Percentiles rank a stretch among this genome's conserved stretches.
phyloP scores from a whole-genome alignment of 2,329 filamentous ascomycete genomes.

The Pezicula radicicola region DNA sequence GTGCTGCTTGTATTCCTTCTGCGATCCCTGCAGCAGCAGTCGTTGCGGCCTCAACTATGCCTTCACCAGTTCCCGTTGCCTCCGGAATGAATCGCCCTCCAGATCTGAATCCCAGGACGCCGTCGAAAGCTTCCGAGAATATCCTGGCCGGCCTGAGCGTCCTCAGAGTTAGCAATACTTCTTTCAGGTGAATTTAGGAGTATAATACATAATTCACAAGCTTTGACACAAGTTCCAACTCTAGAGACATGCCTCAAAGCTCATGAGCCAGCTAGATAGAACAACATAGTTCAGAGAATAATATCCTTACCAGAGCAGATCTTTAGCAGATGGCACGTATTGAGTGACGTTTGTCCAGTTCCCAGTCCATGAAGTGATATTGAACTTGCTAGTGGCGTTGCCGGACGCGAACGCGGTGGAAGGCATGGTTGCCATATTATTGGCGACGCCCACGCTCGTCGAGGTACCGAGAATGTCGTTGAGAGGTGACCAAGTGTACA shows the following conservation, averaged over 20 bases:
- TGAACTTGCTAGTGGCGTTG: conserved; percentile 28
- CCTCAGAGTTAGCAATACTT: too few relatives aligned
- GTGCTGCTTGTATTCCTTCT: conserved; percentile 18
- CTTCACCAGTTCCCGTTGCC: conserved; percentile 46
- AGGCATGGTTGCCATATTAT: conserved; percentile 14
- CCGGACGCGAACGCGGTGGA: conserved; percentile 16
- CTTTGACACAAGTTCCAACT: too few relatives aligned
- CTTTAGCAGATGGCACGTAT: conserved; percentile 62
- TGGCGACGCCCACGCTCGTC: too few relatives aligned
- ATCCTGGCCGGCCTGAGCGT: conserved; percentile 54
- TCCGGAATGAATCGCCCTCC: conserved; percentile 59
- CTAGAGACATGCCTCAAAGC: too few relatives aligned
- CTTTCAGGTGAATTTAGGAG: too few relatives aligned
- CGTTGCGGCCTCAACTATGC: conserved; percentile 34
- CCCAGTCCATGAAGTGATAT: conserved; percentile 51
- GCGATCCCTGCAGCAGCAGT: conserved; percentile 34
- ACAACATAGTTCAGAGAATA: too few relatives aligned
- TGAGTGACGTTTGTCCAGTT: conserved; percentile 54
- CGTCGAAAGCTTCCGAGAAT: conserved; percentile 63
- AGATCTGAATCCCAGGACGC: conserved; percentile 43
- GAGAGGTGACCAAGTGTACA: too few relatives aligned
- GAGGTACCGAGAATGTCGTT: too few relatives aligned
- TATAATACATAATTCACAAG: too few relatives aligned
- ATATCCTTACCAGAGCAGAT: conserved; percentile 51
- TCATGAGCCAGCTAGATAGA: too few relatives aligned